Evolutionary conservation across 2,329 filamentous ascomycete genomes (phyloP).

Genomic region (Rhinocladiella similis): DNA sequence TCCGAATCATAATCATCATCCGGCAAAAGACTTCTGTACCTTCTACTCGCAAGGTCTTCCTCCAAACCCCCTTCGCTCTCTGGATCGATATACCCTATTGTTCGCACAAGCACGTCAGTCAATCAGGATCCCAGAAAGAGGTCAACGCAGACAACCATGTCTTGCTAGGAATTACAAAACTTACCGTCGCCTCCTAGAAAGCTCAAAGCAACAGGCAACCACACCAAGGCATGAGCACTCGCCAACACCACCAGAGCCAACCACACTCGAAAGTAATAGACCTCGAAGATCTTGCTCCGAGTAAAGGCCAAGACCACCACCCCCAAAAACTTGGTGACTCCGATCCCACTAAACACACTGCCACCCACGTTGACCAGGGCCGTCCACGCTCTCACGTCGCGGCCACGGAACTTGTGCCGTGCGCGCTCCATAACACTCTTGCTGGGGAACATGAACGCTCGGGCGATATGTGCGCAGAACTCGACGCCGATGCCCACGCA

Average conservation of each 20-base stretch:
- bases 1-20: constrained; percentile 80
- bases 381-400: constrained; percentile 86
- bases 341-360: constrained; percentile 94
- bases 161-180: constrained; percentile 30
- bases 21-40: constrained; percentile 74
- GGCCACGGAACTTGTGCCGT: constrained; percentile 73
- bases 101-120: constrained; percentile 2
- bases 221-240: constrained; percentile 82
- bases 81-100: constrained; percentile 74
- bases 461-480: constrained; percentile 94
- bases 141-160: not conserved
- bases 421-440: constrained; percentile 78
- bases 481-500: constrained; percentile 96
- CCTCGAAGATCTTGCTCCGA: constrained; percentile 96
- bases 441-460: constrained; percentile 93
- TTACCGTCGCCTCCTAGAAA: constrained; percentile 76
- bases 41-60: constrained; percentile 77
- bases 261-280: constrained; percentile 99
- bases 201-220: constrained; percentile 86
- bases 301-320: constrained; percentile 93
- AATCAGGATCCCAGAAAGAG: too few relatives aligned
- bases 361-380: constrained; percentile 92
- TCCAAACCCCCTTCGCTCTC: constrained; percentile 86
- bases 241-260: constrained; percentile 87
- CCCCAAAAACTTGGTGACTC: constrained; percentile 89